Evolutionary conservation across 2,329 filamentous ascomycete genomes (phyloP), one percentile per base, ranked within the genome.

Genomic region (Cladosporium sphaerospermum): DNA sequence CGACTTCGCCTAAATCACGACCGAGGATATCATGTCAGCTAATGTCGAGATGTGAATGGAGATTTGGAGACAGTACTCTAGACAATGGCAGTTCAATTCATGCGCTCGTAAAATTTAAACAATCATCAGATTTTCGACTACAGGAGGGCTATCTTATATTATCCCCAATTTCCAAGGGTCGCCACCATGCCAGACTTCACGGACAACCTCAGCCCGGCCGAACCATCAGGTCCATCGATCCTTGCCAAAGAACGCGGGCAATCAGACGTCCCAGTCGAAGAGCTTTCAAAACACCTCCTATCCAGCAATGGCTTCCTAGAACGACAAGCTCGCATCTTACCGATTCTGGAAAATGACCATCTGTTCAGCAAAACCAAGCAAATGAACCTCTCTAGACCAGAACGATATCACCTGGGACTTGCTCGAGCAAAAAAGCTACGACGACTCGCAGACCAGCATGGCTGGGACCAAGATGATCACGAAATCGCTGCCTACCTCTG

Each of bases 341-440:
- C 65, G 3, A 67, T 78, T 3, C 55, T 79, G 41, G 67, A 72
- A 49, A 67, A 67, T 16, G 75, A 79, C 42, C 72, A 71, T n/a
- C 63, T 79, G 8, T 75, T 79, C 62, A 68, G 66, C 36, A 80
- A 80, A 59, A 66, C 69, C 36, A 74, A 75, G 56, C 76, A 78
- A 57, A 65, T 73, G 56, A 78, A 80, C 54, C 63, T 79, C 14
- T 75, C 75, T 18, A 69, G 76, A 16, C 75, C 76, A 3, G 75
- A 78, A 51, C 67, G 76, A 14, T 80, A 78, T 60, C 74, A 78
- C 48, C 69, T 79, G 3, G 77, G 75, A 3, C 69, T 80, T 14
- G 77, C 76, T 9, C 66, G 77, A 54, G 76, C 75, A 51, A 80
- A 80, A 63, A 70, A 72, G 39, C 68, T 79, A 3, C 69, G 75